Evolutionary conservation across 1,284 basidiomycete genomes (phyloP), one percentile per base, ranked within the genome.

Genomic region (Tylopilus orsonianus): DNA sequence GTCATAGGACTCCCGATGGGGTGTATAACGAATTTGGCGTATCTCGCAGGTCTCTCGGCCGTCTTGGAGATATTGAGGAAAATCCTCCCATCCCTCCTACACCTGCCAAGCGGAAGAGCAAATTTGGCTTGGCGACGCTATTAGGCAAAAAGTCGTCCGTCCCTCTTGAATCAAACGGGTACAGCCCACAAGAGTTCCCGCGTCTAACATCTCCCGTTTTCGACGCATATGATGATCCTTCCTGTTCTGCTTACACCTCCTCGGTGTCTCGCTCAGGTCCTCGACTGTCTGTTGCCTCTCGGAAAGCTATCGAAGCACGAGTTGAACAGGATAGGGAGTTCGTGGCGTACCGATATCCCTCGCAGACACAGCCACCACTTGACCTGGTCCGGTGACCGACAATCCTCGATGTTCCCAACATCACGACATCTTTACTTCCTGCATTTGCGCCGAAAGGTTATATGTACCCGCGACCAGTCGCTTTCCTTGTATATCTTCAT

Each of bases 261-360:
- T 72, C 76, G 5, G 67, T 66, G n/a, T 72, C 74, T 30, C 70
- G 76, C 24, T 71, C 61, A 8, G 66, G 64, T 13, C 70, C 74
- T 49, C 73, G 83, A 44, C 72, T 83, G 74, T 85, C 82, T 30
- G 70, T 81, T 18, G 72, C 74, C n/a, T 81, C 83, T 18, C 75
- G 82, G 46, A 87, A 81, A 70, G 81, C 80, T 41, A 72, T 88
- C 47, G 86, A 87, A 56, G 80, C 84, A 55, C 73, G 87, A n/a
- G 87, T 91, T 23, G 76, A 85, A 23, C 89, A 87, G 67, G 87
- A 89, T 61, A 68, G 80, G 2, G 84, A 90, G 23, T 90, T 91
- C 60, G 82, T 90, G 51, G 87, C 88, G 3, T 90, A 90, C 65
- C 80, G 88, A 32, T 91, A 91, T 66, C 89, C 89, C 8, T 89